Evolutionary conservation across 1,284 basidiomycete species (phyloP).

Genomic region (Binderoboletus segoi): DNA sequence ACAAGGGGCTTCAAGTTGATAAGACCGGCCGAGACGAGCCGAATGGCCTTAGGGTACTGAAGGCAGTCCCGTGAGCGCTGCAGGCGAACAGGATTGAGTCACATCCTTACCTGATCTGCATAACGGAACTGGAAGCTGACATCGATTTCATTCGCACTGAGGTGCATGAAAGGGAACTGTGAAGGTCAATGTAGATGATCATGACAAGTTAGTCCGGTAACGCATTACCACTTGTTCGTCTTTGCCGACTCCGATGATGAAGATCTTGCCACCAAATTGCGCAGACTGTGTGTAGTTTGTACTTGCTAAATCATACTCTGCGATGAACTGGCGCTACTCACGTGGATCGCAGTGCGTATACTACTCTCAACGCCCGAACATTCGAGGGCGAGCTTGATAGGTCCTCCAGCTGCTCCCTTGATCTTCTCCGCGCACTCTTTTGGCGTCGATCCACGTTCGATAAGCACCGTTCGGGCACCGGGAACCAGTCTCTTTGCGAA

Average conservation of each 20-base stretch:
- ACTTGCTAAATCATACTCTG: background rate
- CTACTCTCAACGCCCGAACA: conserved; percentile 81
- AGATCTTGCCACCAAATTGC: conserved; percentile 63
- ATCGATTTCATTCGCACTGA: conserved; percentile 67
- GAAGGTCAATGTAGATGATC: conserved; percentile 3
- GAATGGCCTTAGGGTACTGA: conserved; percentile 80
- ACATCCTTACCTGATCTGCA: conserved; percentile 51
- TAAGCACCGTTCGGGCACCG: conserved; percentile 59
- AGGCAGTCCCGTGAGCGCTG: background rate
- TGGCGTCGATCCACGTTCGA: conserved; percentile 44
- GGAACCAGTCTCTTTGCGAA: conserved; percentile 83
- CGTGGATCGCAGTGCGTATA: conserved; percentile 67
- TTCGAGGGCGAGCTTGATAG: conserved; percentile 58
- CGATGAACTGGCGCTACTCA: conserved; percentile 36
- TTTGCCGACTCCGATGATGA: conserved; percentile 67
- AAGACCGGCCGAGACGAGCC: conserved; percentile 71
- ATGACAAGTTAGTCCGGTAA: background rate
- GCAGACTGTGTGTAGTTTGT: conserved; percentile 42
- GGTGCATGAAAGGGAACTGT: conserved; percentile 70
- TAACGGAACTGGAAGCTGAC: conserved; percentile 67
- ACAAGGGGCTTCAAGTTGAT: conserved; percentile 81
- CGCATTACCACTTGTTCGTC: conserved; percentile 51
- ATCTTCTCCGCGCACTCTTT: conserved; percentile 54
- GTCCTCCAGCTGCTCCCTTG: conserved; percentile 49
- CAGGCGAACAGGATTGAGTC: background rate